Evolutionary conservation across 257 asterid species (phyloP).

Genomic region (Primulina huaijiensis): DNA sequence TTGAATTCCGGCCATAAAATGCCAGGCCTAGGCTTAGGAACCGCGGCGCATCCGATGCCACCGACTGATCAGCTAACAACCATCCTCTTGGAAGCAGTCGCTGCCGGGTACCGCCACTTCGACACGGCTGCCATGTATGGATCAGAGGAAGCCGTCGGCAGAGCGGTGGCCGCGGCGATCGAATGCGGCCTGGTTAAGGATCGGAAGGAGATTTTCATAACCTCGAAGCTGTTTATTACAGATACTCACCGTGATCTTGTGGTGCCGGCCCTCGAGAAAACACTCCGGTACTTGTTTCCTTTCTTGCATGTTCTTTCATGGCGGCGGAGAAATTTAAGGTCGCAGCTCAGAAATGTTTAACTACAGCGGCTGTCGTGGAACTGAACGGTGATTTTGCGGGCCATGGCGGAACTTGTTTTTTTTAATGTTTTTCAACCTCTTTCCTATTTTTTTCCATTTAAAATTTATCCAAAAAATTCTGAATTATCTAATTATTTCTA

Average conservation of each 20-base stretch:
- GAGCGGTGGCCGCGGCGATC: constrained; percentile 38
- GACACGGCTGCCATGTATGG: constrained; percentile 51
- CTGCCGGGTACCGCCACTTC: constrained; percentile 48
- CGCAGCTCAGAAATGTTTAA: too few relatives aligned
- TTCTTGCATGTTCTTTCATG: too few relatives aligned
- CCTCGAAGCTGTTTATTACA: constrained; percentile 38
- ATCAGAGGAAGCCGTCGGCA: constrained; percentile 42
- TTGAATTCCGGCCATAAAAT: constrained; percentile 43
- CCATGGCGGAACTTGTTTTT: too few relatives aligned
- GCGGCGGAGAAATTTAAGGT: too few relatives aligned
- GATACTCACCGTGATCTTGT: constrained; percentile 42
- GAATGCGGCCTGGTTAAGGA: constrained; percentile 33
- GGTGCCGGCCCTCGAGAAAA: constrained; percentile 38
- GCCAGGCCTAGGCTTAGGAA: constrained; percentile 43
- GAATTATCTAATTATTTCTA: too few relatives aligned
- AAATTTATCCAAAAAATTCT: too few relatives aligned
- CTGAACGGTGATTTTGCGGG: too few relatives aligned
- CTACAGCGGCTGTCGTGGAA: too few relatives aligned
- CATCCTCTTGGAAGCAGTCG: constrained; percentile 31
- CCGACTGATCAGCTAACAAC: constrained; percentile 33
- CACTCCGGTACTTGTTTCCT: constrained; percentile 34
- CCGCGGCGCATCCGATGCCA: constrained; percentile 25
- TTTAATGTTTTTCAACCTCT: too few relatives aligned
- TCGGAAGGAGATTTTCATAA: constrained; percentile 44
- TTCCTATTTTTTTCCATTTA: too few relatives aligned